Base-by-base conservation (phyloP, 176 grass and related monocot genomes). In the Metroxylon sagu region DNA sequence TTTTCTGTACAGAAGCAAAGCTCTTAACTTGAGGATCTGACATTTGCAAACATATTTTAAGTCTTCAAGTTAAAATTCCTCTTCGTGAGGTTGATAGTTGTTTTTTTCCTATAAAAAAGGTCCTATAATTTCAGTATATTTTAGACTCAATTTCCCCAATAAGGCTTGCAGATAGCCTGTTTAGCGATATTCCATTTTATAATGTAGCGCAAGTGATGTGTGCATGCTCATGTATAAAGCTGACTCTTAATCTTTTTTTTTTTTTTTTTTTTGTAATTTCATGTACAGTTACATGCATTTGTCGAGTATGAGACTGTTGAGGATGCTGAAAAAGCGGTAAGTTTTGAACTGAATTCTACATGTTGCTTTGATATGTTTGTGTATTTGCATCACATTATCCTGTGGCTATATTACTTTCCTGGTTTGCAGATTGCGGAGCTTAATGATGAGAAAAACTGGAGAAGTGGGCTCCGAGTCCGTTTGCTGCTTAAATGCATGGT, bases 401-500 rank as follows among this genome's bases (percentile, higher is more conserved):
- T 49, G 25, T 65, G 28, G 7, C 57, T 75, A 58, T 67, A 21
- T 16, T 52, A 55, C 8, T 12, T 63, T 60, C 26, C 25, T 69
- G 28, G 14, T 16, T 65, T 61, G 27, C 69, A 98, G 93, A 79
- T 92, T 81, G 7, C 65, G 49, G 93, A 89, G 35, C 87, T 98
- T 56, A 98, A 98, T 83, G 87, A 92, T 79, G 93, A 98, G 56
- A 91, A 79, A 73, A 98, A 98, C 82, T 92, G 93, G 93, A 89
- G 93, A 85, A 92, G 39, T 59, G 88, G 88, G 19, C 76, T 98
- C 17, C 85, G 88, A 98, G 84, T 98, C 76, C 84, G 85, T 54
- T 69, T 89, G 52, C 61, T 92, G 67, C 85, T 79, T 49, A 85
- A 75, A 85, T 92, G 84, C 76, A 67, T 98, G 78, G 93, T 98